phyloP scores from a whole-genome alignment of 352 stramenopile genomes.

The Blastocystis hominis region DNA sequence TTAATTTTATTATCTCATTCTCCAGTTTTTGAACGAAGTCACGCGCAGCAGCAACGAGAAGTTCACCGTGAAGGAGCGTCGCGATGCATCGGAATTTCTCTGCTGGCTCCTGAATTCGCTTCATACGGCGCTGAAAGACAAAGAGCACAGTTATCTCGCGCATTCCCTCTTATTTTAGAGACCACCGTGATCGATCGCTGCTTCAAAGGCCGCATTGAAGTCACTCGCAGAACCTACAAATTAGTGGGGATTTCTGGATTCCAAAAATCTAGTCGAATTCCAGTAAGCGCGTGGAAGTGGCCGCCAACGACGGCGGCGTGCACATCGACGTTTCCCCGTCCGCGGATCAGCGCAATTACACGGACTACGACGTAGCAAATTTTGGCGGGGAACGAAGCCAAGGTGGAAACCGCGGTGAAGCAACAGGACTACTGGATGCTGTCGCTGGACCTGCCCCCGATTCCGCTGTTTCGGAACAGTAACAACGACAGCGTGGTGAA shows the following conservation, averaged over 20 bases:
- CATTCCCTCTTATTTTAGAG: constrained; percentile 48
- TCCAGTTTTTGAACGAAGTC: constrained; percentile 67
- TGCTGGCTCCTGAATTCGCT: constrained; percentile 88
- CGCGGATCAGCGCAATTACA: constrained; percentile 37
- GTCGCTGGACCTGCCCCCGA: constrained; percentile 89
- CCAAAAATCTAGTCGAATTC: constrained; percentile 55
- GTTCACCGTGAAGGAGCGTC: constrained; percentile 84
- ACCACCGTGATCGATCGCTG: constrained; percentile 66
- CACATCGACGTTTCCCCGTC: constrained; percentile 55
- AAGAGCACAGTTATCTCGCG: background rate
- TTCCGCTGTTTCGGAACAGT: constrained; percentile 93
- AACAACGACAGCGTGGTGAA: constrained; percentile 62
- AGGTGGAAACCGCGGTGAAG: constrained; percentile 64
- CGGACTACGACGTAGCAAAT: constrained; percentile 30
- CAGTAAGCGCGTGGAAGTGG: constrained; percentile 63
- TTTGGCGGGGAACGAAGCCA: constrained; percentile 58
- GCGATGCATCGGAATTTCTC: constrained; percentile 87
- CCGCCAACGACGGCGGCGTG: constrained; percentile 63
- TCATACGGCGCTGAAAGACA: constrained; percentile 67
- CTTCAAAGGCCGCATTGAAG: constrained; percentile 86
- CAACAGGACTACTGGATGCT: constrained; percentile 75
- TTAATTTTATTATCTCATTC: background rate
- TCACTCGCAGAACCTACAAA: constrained; percentile 71
- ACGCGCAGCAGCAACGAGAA: constrained; percentile 84
- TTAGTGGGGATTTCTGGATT: constrained; percentile 44